Evolutionary conservation across 2,329 filamentous ascomycete species (phyloP), one percentile per base, ranked within the genome.

Genomic region (Scedosporium boydii): DNA sequence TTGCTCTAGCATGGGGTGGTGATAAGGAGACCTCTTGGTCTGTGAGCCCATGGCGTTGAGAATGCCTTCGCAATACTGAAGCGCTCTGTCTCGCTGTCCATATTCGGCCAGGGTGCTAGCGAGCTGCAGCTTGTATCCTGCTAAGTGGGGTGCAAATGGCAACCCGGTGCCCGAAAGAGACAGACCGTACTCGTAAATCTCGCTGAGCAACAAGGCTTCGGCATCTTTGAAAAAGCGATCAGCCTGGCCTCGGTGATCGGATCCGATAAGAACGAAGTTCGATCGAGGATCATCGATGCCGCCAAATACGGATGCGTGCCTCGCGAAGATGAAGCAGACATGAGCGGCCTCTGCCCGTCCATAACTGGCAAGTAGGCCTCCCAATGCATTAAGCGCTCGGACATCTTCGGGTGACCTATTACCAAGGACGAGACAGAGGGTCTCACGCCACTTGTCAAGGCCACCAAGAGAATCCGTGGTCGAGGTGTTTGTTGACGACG

Each of bases 371-470:
- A 99, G 78, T 10, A 99, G 80, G 65, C 86, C 89, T 14, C 93
- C 93, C 29, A 99, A 82, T 0, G 91, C 86, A 62, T 89, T 81
- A 29, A 99, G 76, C 5, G 92, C 92, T 63, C 87, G 84, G 9
- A 83, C 81, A 73, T 99, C 95, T 29, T 90, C 88, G 2, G 82
- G 75, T 65, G 89, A 96, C 64, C 95, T 87, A 74, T 99, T 99
- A 75, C 90, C 93, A 51, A 97, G 75, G 27, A 98, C 85, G 64
- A 99, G 78, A 1, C 88, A 85, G 46, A 98, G 77, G 0, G 95
- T 97, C 74, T 99, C 95, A 53, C 87, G 87, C 95, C 95, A 99
- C 73, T 92, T 92, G 69, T 98, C 90, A 21, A 99, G 79, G 4
- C 95, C 95, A 69, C 91, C 89, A 4, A 93, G 79, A 0, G 87